Conservation (phyloP, 495 filamentous ascomycete species). For the Jackrogersella minutella region DNA sequence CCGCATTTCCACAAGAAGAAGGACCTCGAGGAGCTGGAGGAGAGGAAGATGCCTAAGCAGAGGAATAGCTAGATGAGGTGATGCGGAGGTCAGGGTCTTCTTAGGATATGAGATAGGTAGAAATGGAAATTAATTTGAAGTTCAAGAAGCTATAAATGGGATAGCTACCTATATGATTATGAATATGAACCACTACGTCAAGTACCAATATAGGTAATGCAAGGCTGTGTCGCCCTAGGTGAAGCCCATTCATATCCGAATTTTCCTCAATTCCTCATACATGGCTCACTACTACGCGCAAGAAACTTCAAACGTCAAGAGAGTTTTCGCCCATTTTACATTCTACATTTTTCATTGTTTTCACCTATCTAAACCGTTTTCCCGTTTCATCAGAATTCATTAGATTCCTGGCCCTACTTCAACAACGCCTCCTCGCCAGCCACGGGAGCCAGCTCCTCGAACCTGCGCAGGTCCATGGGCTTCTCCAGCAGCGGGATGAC, state of each 20-base stretch:
- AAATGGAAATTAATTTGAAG: background rate
- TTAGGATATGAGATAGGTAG: constrained; percentile 1
- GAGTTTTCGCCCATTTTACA: no score
- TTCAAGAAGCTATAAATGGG: background rate
- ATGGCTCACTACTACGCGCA: no score
- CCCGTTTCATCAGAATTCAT: no score
- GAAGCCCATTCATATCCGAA: no score
- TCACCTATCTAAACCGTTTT: no score
- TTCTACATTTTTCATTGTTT: no score
- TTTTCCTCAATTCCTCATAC: no score
- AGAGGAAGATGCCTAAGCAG: constrained; percentile 73
- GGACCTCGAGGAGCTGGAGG: constrained; percentile 82
- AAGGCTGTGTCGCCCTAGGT: no score
- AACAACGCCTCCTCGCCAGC: constrained; percentile 50
- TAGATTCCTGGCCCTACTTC: constrained; percentile 11
- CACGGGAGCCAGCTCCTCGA: constrained; percentile 64
- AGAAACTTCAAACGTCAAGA: no score
- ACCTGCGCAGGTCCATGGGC: constrained; percentile 69
- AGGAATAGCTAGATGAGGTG: constrained; percentile 4
- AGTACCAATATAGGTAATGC: background rate
- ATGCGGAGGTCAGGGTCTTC: background rate
- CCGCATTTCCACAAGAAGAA: constrained; percentile 96
- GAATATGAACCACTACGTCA: background rate
- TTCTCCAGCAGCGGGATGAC: constrained; percentile 69
- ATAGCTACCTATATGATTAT: background rate